phyloP scores from a whole-genome alignment of 371 early-diverging fungal species.

The Mortierella polycephala region DNA sequence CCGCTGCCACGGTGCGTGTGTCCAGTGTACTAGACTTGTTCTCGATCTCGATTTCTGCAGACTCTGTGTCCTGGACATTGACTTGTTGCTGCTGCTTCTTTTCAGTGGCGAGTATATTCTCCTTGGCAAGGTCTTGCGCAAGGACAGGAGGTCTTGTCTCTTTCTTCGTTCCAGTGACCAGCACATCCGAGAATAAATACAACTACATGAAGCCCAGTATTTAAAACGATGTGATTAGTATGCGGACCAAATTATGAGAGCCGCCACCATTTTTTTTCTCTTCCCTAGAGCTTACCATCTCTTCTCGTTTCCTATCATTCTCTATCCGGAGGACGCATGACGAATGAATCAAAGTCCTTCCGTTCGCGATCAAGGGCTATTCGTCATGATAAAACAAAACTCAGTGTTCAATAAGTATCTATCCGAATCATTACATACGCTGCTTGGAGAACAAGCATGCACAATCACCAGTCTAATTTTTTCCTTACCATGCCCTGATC shows the following conservation, averaged over 20 bases:
- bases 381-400: not conserved
- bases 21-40: too few relatives aligned
- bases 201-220: slow-evolving; percentile 4
- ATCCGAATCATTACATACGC: not conserved
- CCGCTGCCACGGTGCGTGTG: too few relatives aligned
- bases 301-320: slow-evolving; percentile 18
- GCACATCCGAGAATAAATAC: slow-evolving; percentile 46
- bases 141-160: not conserved
- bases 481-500: slow-evolving; percentile 44
- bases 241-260: not conserved
- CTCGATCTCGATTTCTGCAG: too few relatives aligned
- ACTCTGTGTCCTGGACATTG: too few relatives aligned
- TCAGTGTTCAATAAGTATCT: not conserved
- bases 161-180: slow-evolving; percentile 49
- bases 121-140: not conserved
- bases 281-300: slow-evolving; percentile 21
- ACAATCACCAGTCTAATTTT: not conserved
- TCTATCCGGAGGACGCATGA: slow-evolving; percentile 23
- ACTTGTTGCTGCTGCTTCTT: not conserved
- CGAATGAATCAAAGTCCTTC: slow-evolving; percentile 32
- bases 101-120: not conserved
- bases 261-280: too few relatives aligned
- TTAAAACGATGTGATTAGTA: not conserved
- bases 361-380: slow-evolving; percentile 48
- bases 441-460: not conserved